These are phyloP conservation scores for Phoma sp. DNA, from an alignment of 2,329 filamentous ascomycete genomes.

Conservation along the genomic window DNA sequence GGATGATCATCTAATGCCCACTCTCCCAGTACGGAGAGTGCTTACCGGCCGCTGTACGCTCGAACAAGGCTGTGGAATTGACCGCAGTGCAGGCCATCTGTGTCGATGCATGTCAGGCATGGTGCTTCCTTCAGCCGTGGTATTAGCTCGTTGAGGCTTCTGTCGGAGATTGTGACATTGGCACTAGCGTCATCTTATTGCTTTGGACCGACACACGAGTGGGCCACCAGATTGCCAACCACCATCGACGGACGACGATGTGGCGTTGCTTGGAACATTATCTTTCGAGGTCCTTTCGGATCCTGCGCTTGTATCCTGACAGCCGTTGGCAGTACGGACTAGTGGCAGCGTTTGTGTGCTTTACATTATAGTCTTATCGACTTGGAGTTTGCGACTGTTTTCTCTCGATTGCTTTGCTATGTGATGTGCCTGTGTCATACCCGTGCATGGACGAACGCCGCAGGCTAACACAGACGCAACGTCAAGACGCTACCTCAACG, in stretches of 20 bases:
- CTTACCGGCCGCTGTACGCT: neutral
- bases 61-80: neutral
- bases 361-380: conserved; percentile 8
- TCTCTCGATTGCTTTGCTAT: neutral
- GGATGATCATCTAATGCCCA: neutral
- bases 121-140: neutral
- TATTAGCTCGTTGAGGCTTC: neutral
- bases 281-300: neutral
- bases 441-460: neutral
- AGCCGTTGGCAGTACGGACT: neutral
- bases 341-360: conserved; percentile 3
- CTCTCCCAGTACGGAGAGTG: neutral
- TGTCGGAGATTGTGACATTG: neutral
- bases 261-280: conserved; percentile 1
- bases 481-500: conserved; percentile 1
- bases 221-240: neutral
- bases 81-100: neutral
- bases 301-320: neutral
- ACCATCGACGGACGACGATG: neutral
- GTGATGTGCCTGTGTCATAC: too few relatives aligned
- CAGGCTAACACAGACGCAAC: conserved; percentile 3
- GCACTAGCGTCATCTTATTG: conserved; percentile 1
- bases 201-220: neutral
- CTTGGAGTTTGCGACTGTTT: conserved; percentile 1
- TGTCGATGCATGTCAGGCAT: neutral